Evolutionary conservation across 1,284 basidiomycete species (phyloP), one percentile per base, ranked within the genome.

Genomic region (Clitocybe nebularis): DNA sequence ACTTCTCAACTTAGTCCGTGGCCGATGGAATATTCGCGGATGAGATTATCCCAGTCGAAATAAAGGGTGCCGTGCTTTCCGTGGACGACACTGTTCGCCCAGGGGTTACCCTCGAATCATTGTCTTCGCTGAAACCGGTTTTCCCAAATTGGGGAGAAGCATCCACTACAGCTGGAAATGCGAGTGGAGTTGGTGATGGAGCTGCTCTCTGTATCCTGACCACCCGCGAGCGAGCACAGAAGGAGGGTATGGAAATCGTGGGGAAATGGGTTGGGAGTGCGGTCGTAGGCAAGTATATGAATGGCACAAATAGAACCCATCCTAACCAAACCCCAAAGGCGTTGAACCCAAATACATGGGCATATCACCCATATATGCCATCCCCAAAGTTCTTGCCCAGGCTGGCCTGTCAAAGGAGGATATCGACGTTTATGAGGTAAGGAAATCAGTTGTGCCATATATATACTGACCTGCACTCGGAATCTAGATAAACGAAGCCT

Each of bases 151-250:
- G 89, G 85, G 87, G 85, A 10, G 69, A 78, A 23, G 66, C 72
- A 4, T 74, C 79, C 3, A 91, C 89, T 0, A 94, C 92, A 55
- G 81, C 92, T 36, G 89, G 88, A 14, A 97, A 97, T 62, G 91
- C 94, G 0, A 94, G 91, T 50, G 93, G 94, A 44, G 79, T 98
- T 22, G 93, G 93, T 7, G 95, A 99, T 62, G 95, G 95, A 42
- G 95, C 93, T 22, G 95, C 92, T 5, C 68, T 95, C 13, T 89
- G 91, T 46, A 76, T 99, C 38, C 70, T 99, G 50, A 92, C 90
- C 5, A 86, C 91, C 30, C 79, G 95, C 41, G 81, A 78, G 45
- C 77, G 81, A 35, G 95, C 95, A 13, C 79, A 89, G 66, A 79
- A 80, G 60, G 84, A 93, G 51, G 90, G 88, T 22, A 79, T 95